These are phyloP conservation scores for Penicillium soppii DNA, from an alignment of 495 filamentous ascomycete species.

Conservation along the genomic window DNA sequence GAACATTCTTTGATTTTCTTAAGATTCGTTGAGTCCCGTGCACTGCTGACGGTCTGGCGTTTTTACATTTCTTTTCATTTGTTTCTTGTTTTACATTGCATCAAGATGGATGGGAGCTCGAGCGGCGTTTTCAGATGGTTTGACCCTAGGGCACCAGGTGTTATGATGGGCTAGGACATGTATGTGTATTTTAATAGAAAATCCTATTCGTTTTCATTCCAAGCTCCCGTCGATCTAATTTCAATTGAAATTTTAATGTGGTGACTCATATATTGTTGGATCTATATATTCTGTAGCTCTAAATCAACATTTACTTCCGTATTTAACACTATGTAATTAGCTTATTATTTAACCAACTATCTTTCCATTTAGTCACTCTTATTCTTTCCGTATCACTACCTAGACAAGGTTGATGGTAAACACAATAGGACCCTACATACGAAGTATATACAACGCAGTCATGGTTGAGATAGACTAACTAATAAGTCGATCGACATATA, in stretches of 20 bases:
- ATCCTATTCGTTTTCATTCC: constrained; percentile 3
- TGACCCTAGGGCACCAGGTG: constrained; percentile 11
- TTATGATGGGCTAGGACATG: constrained; percentile 5
- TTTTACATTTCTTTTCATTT: not conserved
- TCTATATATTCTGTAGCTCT: not conserved
- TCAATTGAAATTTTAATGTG: no score
- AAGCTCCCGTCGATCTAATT: not conserved
- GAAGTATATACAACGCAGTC: no score
- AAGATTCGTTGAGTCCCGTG: not conserved
- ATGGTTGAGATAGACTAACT: not conserved
- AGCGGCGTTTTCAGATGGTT: constrained; percentile 22
- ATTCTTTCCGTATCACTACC: no score
- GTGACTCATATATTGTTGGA: not conserved
- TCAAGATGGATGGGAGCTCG: constrained; percentile 21
- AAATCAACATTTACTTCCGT: not conserved
- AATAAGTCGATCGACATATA: not conserved
- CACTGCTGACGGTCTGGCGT: not conserved
- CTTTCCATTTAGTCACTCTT: no score
- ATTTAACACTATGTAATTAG: no score
- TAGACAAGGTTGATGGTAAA: not conserved
- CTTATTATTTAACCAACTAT: no score
- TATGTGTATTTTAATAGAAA: constrained; percentile 25
- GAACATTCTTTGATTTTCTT: constrained; percentile 1
- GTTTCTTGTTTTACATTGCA: constrained; percentile 16
- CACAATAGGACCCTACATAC: no score